Evolutionary conservation across 768 basidiomycete species (phyloP).

Genomic region (Termitomyces sp.): DNA sequence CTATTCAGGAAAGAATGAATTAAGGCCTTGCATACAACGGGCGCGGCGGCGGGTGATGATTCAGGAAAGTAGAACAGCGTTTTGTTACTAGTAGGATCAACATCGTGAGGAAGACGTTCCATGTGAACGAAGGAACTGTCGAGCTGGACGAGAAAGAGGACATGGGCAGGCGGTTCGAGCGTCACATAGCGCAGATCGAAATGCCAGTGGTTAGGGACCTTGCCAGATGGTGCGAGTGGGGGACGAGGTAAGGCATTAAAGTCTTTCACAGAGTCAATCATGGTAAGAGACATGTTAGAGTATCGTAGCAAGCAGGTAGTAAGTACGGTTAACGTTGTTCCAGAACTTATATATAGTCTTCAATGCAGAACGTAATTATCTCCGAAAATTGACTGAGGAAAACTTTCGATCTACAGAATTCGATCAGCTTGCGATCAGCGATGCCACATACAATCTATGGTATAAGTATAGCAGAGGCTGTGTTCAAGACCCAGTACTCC

Average conservation of each 20-base stretch:
- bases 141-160: slow-evolving; percentile 23
- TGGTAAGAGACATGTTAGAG: no score
- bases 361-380: no score
- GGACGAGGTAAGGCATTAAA: slow-evolving; percentile 22
- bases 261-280: slow-evolving; percentile 9
- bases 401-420: no score
- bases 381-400: background rate
- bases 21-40: slow-evolving; percentile 22
- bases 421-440: no score
- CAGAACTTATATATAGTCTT: no score
- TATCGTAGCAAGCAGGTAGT: no score
- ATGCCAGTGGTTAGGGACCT: slow-evolving; percentile 24
- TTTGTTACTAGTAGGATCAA: background rate
- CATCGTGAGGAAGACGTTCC: slow-evolving; percentile 10
- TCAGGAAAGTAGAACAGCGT: slow-evolving; percentile 27
- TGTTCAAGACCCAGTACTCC: no score
- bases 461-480: no score
- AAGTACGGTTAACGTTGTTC: no score
- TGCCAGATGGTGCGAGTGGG: slow-evolving; percentile 13
- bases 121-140: slow-evolving; percentile 18
- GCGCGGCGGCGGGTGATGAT: slow-evolving; percentile 22
- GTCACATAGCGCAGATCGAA: slow-evolving; percentile 30
- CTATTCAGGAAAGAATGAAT: slow-evolving; percentile 21
- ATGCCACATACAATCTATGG: no score
- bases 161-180: slow-evolving; percentile 21